A percentile compares a stretch with the other conserved stretches of the same genome.
phyloP scores from a whole-genome alignment of 2,329 filamentous ascomycete species.

The Byssothecium circinans region DNA sequence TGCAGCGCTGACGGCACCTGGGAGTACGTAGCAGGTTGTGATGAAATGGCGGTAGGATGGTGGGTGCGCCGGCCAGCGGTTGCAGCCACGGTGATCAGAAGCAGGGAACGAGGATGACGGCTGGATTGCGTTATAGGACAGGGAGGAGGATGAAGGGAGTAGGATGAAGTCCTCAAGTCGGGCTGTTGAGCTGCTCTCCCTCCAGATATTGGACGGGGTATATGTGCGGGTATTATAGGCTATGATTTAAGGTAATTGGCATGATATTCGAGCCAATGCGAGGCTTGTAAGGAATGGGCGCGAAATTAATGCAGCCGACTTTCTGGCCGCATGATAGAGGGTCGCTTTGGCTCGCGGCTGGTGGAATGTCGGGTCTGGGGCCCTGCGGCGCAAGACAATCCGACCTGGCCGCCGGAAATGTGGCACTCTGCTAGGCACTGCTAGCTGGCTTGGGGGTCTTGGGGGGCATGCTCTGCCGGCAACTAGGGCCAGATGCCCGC shows the following conservation, averaged over 20 bases:
- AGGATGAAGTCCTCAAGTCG: slow-evolving; percentile 4
- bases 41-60: neutral
- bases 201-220: slow-evolving; percentile 24
- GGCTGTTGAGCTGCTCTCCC: neutral
- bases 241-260: slow-evolving; percentile 20
- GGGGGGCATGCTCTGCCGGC: slow-evolving; percentile 1
- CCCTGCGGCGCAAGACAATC: neutral
- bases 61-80: neutral
- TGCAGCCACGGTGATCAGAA: slow-evolving; percentile 19
- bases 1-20: slow-evolving; percentile 11
- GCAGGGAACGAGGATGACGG: slow-evolving; percentile 15
- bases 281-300: slow-evolving; percentile 11
- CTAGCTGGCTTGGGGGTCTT: too few species aligned
- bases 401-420: slow-evolving; percentile 19
- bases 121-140: slow-evolving; percentile 29
- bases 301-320: slow-evolving; percentile 14
- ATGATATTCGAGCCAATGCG: slow-evolving; percentile 12
- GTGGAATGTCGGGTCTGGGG: slow-evolving; percentile 4
- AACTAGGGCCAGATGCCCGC: slow-evolving; percentile 2
- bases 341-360: slow-evolving; percentile 7
- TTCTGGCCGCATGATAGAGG: slow-evolving; percentile 7
- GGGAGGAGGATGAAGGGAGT: slow-evolving; percentile 16
- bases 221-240: slow-evolving; percentile 35
- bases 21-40: slow-evolving; percentile 1
- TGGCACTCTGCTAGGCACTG: neutral